Percentiles rank a stretch among this genome's conserved stretches.
These are phyloP conservation scores for Trametopsis cervina DNA, from an alignment of 768 basidiomycete species.

Conservation along the genomic window DNA sequence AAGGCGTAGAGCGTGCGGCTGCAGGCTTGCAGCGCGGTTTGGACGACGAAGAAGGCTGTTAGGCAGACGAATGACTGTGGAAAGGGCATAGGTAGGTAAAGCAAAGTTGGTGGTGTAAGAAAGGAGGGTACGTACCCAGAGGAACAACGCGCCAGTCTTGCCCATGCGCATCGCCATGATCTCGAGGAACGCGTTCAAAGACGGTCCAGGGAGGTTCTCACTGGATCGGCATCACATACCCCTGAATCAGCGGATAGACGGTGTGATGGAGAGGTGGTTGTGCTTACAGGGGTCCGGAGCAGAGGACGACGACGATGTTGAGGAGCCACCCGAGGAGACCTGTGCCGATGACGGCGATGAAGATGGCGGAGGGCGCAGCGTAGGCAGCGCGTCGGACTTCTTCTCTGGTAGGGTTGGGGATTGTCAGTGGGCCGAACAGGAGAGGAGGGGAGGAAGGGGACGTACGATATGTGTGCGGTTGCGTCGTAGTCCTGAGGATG, in stretches of 20 bases:
- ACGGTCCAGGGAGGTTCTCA: constrained; percentile 58
- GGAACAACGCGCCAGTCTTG: constrained; percentile 62
- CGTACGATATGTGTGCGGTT: constrained; percentile 76
- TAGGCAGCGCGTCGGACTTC: constrained; percentile 77
- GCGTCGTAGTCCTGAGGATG: constrained; percentile 67
- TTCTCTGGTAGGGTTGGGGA: constrained; percentile 37
- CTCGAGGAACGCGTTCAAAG: constrained; percentile 70
- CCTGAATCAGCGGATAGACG: background rate
- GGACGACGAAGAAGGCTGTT: constrained; percentile 82
- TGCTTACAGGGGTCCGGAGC: constrained; percentile 67
- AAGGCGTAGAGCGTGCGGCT: constrained; percentile 81
- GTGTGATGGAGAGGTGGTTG: background rate
- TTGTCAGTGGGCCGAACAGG: no score
- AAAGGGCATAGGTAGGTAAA: background rate
- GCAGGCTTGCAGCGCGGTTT: constrained; percentile 74
- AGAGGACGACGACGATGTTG: constrained; percentile 82
- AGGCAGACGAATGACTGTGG: constrained; percentile 64
- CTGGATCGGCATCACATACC: constrained; percentile 23
- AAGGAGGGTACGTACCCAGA: constrained; percentile 50
- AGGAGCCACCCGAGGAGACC: constrained; percentile 79
- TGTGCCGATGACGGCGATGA: constrained; percentile 67
- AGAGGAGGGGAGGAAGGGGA: constrained; percentile 7
- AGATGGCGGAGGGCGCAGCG: constrained; percentile 59
- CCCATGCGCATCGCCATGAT: constrained; percentile 76
- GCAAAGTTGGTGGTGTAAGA: background rate